Conservation (phyloP, 371 early-diverging fungal species). For the Mucor mucedo region DNA sequence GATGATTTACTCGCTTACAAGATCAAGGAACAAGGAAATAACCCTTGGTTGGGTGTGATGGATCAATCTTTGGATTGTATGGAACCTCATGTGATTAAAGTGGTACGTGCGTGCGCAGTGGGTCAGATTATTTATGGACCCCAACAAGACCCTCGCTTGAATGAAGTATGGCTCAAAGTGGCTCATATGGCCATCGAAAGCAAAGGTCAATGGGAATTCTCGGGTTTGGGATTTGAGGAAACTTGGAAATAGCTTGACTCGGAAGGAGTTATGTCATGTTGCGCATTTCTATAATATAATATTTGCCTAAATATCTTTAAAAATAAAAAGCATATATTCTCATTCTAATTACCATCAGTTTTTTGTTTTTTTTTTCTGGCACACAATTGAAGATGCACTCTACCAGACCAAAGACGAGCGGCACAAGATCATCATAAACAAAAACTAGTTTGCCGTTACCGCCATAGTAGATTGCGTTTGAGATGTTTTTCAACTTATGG, state of each 20-base stretch:
- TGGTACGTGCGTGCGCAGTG: slow-evolving; percentile 50
- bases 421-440: too few relatives aligned
- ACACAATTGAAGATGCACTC: too few relatives aligned
- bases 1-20: slow-evolving; percentile 41
- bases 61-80: slow-evolving; percentile 46
- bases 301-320: too few relatives aligned
- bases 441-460: too few relatives aligned
- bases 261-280: too few relatives aligned
- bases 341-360: not conserved
- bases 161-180: slow-evolving; percentile 34
- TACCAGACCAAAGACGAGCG: too few relatives aligned
- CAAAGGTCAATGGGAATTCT: slow-evolving; percentile 46
- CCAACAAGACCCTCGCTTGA: slow-evolving; percentile 19
- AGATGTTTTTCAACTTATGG: too few relatives aligned
- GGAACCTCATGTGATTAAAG: slow-evolving; percentile 63
- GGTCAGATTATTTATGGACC: slow-evolving; percentile 47
- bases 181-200: slow-evolving; percentile 47
- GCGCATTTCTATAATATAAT: too few relatives aligned
- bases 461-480: too few relatives aligned
- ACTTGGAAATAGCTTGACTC: slow-evolving; percentile 21
- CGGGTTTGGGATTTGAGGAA: slow-evolving; percentile 48
- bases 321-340: too few relatives aligned
- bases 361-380: too few relatives aligned
- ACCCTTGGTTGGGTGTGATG: slow-evolving; percentile 56
- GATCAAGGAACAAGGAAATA: slow-evolving; percentile 19